Percentiles rank a stretch among this genome's conserved stretches.
Conservation (phyloP, 345 rosid species). For the Triadica sebifera region DNA sequence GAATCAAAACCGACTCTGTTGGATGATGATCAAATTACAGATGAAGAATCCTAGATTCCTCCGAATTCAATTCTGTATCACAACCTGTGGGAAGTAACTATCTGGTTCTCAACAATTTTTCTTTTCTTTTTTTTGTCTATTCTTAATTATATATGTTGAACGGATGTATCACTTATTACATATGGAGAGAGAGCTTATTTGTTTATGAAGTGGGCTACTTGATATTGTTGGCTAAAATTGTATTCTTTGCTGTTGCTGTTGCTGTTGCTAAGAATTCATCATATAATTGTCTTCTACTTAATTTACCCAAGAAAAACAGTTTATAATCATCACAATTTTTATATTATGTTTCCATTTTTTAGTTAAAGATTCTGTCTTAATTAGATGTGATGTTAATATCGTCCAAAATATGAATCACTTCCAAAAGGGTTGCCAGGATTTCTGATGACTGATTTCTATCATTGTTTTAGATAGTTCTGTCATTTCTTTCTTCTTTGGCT, state of each 20-base stretch:
- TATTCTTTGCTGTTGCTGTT: too few species aligned
- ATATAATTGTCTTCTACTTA: not conserved
- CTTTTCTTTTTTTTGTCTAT: not conserved
- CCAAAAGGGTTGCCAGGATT: too few species aligned
- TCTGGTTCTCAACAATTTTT: not conserved
- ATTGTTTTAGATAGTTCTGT: too few species aligned
- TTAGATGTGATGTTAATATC: too few species aligned
- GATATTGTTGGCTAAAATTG: too few species aligned
- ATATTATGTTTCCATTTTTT: not conserved
- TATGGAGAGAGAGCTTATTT: too few species aligned
- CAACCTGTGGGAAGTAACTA: not conserved
- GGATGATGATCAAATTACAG: constrained; percentile 4
- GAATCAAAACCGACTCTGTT: not conserved
- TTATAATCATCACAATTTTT: too few species aligned
- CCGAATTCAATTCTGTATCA: not conserved
- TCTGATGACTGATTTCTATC: too few species aligned
- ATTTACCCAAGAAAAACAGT: not conserved
- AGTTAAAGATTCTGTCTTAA: not conserved
- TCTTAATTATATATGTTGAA: not conserved
- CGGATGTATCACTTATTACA: not conserved
- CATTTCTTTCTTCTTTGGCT: too few species aligned
- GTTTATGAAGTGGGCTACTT: too few species aligned
- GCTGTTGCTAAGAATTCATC: not conserved
- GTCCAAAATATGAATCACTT: too few species aligned
- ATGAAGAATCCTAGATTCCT: constrained; percentile 9